Conservation (phyloP, 1,284 basidiomycete genomes). For the Termitomyces sp. region DNA sequence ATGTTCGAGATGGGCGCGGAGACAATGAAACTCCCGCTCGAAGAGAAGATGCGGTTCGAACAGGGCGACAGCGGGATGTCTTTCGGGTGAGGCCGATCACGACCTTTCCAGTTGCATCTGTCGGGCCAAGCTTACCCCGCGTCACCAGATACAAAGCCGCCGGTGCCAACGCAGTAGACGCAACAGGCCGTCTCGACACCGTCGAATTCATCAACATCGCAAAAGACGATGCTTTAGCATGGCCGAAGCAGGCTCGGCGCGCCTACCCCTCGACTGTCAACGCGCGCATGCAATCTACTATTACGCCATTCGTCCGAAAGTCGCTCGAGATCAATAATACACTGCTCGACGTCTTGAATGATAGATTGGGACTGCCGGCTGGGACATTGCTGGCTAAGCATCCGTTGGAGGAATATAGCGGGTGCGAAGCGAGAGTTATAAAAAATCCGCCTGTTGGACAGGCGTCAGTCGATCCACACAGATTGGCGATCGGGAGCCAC, state of each 20-base stretch:
- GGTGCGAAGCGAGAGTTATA: conserved; percentile 57
- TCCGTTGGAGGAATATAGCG: conserved; percentile 40
- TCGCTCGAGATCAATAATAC: conserved; percentile 52
- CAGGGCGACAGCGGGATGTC: conserved; percentile 61
- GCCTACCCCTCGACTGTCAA: conserved; percentile 52
- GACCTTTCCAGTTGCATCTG: too few relatives aligned
- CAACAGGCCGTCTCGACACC: conserved; percentile 51
- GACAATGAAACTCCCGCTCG: conserved; percentile 52
- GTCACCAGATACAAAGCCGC: conserved; percentile 58
- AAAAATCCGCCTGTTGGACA: conserved; percentile 36
- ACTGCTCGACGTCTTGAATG: conserved; percentile 52
- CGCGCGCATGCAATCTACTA: conserved; percentile 41
- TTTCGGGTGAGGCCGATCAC: conserved; percentile 42
- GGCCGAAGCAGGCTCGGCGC: conserved; percentile 45
- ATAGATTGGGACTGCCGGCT: conserved; percentile 47
- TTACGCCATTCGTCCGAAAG: conserved; percentile 53
- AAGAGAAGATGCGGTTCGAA: conserved; percentile 61
- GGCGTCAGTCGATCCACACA: conserved; percentile 26
- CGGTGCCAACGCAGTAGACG: conserved; percentile 59
- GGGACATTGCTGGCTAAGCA: conserved; percentile 49
- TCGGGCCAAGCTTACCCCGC: too few relatives aligned
- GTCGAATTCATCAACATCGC: conserved; percentile 65
- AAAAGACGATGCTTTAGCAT: conserved; percentile 60
- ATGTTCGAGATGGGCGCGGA: conserved; percentile 61
- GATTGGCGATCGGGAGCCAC: conserved; percentile 39